Evolutionary conservation across 805 yeast genomes (phyloP), one percentile per base, ranked within the genome.

Genomic region (Lachancea quebecensis): DNA sequence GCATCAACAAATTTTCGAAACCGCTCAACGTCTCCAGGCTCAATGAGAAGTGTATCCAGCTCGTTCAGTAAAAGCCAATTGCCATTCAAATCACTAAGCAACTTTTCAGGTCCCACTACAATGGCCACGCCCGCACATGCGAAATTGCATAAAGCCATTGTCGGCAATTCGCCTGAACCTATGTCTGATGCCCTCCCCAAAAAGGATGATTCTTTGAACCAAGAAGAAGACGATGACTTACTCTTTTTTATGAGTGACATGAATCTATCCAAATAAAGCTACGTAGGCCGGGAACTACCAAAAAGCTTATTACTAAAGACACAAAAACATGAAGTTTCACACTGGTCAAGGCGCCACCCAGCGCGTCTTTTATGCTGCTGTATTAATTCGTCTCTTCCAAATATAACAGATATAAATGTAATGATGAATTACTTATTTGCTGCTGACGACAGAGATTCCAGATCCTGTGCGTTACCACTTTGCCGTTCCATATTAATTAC

Each of bases 171-270:
- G 25, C 38, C 43, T 10, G 43, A 40, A 14, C 31, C 37, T 31
- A 42, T 38, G 18, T 8, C 35, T 10, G 38, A 42, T n/a, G 38
- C 32, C 10, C 42, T 38, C 35, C 44, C 44, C 3, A 36, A 41
- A 33, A 60, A 60, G 52, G 59, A 59, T 35, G 66, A 59, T 35
- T 55, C 58, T 16, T 67, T 62, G 11, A 59, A 61, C 33, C 66
- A 59, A 25, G 82, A 78, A 29, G 84, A 78, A 18, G 86, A 81
- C 45, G 87, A 81, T 50, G 86, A 81, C 42, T 64, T 82, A 46
- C 64, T 81, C 39, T 81, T 81, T 60, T 75, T 85, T 17, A 81
- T 81, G 88, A 82, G 87, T 58, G 88, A 82, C 55, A 81, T 82
- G 86, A 78, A 75, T 55, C 57, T 74, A 12, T 63, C 70, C 8